Conservation (phyloP, 1,284 basidiomycete species). For the Ustilago vetiveriae region DNA sequence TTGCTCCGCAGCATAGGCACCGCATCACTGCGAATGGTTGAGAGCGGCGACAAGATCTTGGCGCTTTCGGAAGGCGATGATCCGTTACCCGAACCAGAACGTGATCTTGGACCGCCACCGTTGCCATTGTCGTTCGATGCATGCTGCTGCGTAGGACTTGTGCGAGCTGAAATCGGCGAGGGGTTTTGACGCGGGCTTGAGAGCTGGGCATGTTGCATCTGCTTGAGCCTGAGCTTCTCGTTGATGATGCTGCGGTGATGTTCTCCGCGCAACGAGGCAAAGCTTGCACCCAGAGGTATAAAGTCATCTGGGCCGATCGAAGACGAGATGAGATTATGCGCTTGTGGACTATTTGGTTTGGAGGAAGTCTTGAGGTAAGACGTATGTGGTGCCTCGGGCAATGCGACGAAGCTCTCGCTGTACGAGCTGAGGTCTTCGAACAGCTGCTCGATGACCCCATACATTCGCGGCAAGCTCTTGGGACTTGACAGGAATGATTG, state of each 20-base stretch:
- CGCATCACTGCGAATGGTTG: slow-evolving; percentile 12
- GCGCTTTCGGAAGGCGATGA: slow-evolving; percentile 12
- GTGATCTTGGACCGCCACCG: slow-evolving; percentile 13
- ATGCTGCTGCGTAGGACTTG: background rate
- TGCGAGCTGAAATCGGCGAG: background rate
- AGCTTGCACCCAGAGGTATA: slow-evolving; percentile 33
- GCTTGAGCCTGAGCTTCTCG: slow-evolving; percentile 36
- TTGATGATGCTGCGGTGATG: slow-evolving; percentile 39
- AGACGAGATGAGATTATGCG: slow-evolving; percentile 12
- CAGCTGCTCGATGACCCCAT: slow-evolving; percentile 90
- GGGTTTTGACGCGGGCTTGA: slow-evolving; percentile 2
- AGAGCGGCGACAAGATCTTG: slow-evolving; percentile 17
- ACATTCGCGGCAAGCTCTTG: slow-evolving; percentile 77
- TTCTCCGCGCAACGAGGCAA: slow-evolving; percentile 30
- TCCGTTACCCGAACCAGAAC: slow-evolving; percentile 16
- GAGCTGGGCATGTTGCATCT: slow-evolving; percentile 17
- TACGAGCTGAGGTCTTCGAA: slow-evolving; percentile 98
- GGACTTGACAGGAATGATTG: slow-evolving; percentile 84
- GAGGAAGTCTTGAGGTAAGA: slow-evolving; percentile 35
- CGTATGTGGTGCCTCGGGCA: slow-evolving; percentile 59
- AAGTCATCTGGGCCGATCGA: slow-evolving; percentile 35
- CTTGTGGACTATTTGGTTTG: slow-evolving; percentile 34
- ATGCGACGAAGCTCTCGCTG: slow-evolving; percentile 66
- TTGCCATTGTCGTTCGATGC: background rate
- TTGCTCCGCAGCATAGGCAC: slow-evolving; percentile 25